Percentiles rank a stretch among this genome's conserved stretches.
Conservation (phyloP, 2,329 filamentous ascomycete genomes). For the Emericellopsis atlantica region DNA sequence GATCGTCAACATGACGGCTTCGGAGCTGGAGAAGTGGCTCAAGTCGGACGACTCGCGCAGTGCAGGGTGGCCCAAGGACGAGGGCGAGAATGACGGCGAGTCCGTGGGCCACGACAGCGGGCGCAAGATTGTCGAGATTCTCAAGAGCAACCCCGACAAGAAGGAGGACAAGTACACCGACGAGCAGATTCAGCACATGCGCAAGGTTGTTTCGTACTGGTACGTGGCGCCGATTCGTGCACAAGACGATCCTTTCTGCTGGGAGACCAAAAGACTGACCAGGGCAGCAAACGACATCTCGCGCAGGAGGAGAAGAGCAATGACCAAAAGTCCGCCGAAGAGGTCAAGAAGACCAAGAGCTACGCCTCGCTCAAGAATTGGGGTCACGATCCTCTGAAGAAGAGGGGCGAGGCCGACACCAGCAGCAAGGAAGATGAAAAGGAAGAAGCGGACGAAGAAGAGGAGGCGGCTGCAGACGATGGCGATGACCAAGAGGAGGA, state of each 20-base stretch:
- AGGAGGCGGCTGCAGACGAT: background rate
- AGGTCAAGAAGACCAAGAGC: conserved; percentile 34
- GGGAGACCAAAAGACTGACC: background rate
- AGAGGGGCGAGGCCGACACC: conserved; percentile 7
- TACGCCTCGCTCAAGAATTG: conserved; percentile 52
- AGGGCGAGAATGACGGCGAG: conserved; percentile 40
- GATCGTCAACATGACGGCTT: conserved; percentile 51
- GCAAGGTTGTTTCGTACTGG: conserved; percentile 51
- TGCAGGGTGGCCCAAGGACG: conserved; percentile 47
- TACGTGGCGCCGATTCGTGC: conserved; percentile 8
- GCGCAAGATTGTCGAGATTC: conserved; percentile 48
- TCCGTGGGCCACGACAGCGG: conserved; percentile 53
- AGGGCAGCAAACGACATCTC: conserved; percentile 43
- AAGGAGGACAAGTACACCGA: conserved; percentile 43
- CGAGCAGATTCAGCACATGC: conserved; percentile 43
- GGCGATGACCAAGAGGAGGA: conserved; percentile 1
- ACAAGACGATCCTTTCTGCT: background rate
- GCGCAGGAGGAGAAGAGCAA: conserved; percentile 50
- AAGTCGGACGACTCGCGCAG: conserved; percentile 41
- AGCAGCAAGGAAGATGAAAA: conserved; percentile 5
- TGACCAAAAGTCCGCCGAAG: conserved; percentile 31
- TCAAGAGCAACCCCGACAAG: conserved; percentile 48
- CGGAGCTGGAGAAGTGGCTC: conserved; percentile 50
- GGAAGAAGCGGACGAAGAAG: conserved; percentile 1
- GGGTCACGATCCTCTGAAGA: conserved; percentile 41